phyloP scores from a whole-genome alignment of 768 basidiomycete species.

The Cystobasidiopsis lactophilus region DNA sequence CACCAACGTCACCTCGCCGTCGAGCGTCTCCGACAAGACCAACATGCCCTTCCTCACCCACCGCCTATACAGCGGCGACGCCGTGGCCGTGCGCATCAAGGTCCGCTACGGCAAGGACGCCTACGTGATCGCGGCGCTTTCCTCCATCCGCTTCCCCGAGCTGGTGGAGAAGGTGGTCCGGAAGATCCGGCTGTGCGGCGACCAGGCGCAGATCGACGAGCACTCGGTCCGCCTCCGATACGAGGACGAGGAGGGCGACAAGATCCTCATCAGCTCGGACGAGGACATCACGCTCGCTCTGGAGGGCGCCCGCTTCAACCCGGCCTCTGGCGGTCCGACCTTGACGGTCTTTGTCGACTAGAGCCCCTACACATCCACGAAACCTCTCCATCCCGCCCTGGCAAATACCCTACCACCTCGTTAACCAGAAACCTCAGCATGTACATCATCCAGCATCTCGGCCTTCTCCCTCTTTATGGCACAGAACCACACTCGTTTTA shows the following conservation, averaged over 20 bases:
- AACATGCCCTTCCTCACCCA: background rate
- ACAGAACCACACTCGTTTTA: no score
- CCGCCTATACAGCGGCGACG: background rate
- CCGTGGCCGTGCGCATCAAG: conserved; percentile 54
- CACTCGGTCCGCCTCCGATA: conserved; percentile 35
- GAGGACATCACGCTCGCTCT: conserved; percentile 91
- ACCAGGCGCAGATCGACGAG: conserved; percentile 39
- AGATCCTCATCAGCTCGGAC: conserved; percentile 66
- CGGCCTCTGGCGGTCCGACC: background rate
- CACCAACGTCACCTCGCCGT: conserved; percentile 10
- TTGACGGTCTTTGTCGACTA: background rate
- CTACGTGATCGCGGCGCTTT: conserved; percentile 75
- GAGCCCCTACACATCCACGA: background rate
- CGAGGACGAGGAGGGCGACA: conserved; percentile 75
- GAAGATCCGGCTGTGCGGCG: conserved; percentile 82
- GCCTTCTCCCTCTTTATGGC: no score
- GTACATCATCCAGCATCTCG: no score
- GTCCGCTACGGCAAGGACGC: conserved; percentile 88
- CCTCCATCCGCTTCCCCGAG: conserved; percentile 53
- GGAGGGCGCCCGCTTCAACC: conserved; percentile 27
- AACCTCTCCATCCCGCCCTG: no score
- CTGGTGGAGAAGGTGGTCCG: conserved; percentile 72
- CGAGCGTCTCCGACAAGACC: background rate
- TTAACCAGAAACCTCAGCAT: no score
- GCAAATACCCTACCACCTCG: no score